Evolutionary conservation across 352 stramenopile species (phyloP).

Genomic region (Elongisporangium prolatum): DNA sequence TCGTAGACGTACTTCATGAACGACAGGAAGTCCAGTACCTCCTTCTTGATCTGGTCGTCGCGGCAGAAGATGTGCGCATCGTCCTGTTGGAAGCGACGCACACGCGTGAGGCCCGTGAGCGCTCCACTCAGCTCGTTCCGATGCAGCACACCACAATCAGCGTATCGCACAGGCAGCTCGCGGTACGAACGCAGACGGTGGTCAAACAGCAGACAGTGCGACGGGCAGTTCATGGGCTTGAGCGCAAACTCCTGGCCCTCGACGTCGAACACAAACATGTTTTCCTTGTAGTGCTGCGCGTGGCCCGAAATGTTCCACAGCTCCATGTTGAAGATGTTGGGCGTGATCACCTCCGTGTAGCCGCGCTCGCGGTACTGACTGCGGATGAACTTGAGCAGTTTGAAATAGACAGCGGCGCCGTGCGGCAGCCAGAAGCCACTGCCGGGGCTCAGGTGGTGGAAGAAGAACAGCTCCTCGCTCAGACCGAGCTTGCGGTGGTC

Average conservation of each 20-base stretch:
- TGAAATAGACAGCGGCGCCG: slow-evolving; percentile 98
- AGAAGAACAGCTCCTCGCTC: slow-evolving; percentile 95
- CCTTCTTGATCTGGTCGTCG: slow-evolving; percentile 92
- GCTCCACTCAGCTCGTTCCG: slow-evolving; percentile 95
- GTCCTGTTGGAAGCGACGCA: slow-evolving; percentile 98
- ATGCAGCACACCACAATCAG: slow-evolving; percentile 93
- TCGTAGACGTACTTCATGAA: slow-evolving; percentile 94
- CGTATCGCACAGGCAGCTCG: slow-evolving; percentile 92
- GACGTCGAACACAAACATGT: slow-evolving; percentile 98
- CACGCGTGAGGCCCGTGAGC: slow-evolving; percentile 94
- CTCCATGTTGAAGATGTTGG: slow-evolving; percentile 97
- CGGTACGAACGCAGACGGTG: no score
- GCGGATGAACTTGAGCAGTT: slow-evolving; percentile 88
- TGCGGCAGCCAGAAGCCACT: slow-evolving; percentile 98
- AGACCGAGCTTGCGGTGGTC: slow-evolving; percentile 96
- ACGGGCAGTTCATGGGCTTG: slow-evolving; percentile 99
- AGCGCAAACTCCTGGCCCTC: no score
- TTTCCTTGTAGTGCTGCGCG: slow-evolving; percentile 95
- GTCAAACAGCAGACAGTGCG: no score
- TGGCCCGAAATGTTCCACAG: slow-evolving; percentile 97
- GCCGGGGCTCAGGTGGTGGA: slow-evolving; percentile 93
- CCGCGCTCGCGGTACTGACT: slow-evolving; percentile 84
- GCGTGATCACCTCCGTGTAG: slow-evolving; percentile 97
- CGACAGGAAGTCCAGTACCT: slow-evolving; percentile 92
- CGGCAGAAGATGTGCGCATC: slow-evolving; percentile 98